Conservation (phyloP, 1,139 yeast genomes). For the Candida freyschussii region DNA sequence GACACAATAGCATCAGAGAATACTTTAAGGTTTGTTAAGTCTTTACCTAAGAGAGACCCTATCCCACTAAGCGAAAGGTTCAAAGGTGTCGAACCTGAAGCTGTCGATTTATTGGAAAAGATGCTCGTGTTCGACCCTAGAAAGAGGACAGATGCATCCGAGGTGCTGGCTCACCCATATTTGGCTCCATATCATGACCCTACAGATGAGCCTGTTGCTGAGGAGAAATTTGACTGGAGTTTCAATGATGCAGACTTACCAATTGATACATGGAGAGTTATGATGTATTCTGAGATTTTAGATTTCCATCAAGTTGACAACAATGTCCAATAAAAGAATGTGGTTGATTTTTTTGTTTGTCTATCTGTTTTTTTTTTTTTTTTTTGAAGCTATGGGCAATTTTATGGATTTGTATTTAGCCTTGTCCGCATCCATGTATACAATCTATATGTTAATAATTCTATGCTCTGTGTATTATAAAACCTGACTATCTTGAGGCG, state of each 20-base stretch:
- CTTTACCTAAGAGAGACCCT: slow-evolving; percentile 89
- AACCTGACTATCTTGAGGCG: too few relatives aligned
- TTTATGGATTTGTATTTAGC: not conserved
- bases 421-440: too few relatives aligned
- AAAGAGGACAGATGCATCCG: slow-evolving; percentile 87
- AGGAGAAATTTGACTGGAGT: slow-evolving; percentile 93
- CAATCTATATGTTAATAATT: too few relatives aligned
- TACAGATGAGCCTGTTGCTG: slow-evolving; percentile 93
- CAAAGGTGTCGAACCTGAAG: slow-evolving; percentile 84
- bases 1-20: slow-evolving; percentile 95
- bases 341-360: not conserved
- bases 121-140: slow-evolving; percentile 95
- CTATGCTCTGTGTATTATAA: too few relatives aligned
- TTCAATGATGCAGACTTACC: slow-evolving; percentile 97
- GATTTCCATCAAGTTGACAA: slow-evolving; percentile 67
- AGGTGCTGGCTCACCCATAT: slow-evolving; percentile 86
- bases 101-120: slow-evolving; percentile 79
- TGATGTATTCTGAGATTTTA: slow-evolving; percentile 97
- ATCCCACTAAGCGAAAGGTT: slow-evolving; percentile 83
- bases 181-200: slow-evolving; percentile 98
- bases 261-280: slow-evolving; percentile 96
- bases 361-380: not conserved
- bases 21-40: slow-evolving; percentile 88
- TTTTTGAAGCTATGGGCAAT: not conserved
- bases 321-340: slow-evolving; percentile 6